A percentile compares a stretch with the other conserved stretches of the same genome.
Conservation (phyloP, 805 yeast genomes). For the Yamadazyma sp. region DNA sequence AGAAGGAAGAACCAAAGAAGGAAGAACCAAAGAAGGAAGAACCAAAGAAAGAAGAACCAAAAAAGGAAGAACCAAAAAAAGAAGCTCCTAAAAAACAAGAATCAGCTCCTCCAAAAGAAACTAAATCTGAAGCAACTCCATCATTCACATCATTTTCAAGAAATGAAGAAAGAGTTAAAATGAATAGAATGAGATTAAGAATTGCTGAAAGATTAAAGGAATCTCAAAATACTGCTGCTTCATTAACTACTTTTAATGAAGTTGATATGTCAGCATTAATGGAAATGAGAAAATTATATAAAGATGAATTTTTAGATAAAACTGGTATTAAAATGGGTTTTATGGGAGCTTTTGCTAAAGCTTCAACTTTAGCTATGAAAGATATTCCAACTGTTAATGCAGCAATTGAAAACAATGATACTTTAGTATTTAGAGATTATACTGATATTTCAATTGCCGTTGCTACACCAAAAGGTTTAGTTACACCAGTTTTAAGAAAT, state of each 20-base stretch:
- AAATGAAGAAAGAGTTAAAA: constrained; percentile 86
- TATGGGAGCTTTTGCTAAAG: constrained; percentile 98
- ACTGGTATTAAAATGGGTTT: constrained; percentile 95
- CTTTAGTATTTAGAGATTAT: constrained; percentile 94
- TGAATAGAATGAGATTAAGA: constrained; percentile 99
- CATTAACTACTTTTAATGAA: constrained; percentile 96
- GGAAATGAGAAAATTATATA: constrained; percentile 93
- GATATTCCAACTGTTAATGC: constrained; percentile 95
- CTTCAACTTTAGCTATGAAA: constrained; percentile 87
- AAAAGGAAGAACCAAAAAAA: constrained; percentile 21
- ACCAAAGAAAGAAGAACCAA: constrained; percentile 31
- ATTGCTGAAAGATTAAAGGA: constrained; percentile 99
- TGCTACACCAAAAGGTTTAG: constrained; percentile 98
- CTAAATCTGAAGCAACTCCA: constrained; percentile 17
- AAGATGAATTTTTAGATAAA: constrained; percentile 92
- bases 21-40: constrained; percentile 20
- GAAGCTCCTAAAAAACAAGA: constrained; percentile 28
- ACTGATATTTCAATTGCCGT: constrained; percentile 95
- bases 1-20: constrained; percentile 9
- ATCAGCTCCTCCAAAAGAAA: constrained; percentile 22
- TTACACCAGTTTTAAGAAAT: constrained; percentile 96
- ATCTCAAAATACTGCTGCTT: constrained; percentile 98
- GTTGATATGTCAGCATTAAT: constrained; percentile 91
- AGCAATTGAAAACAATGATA: constrained; percentile 86
- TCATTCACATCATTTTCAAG: constrained; percentile 60